Percentiles rank a stretch among this genome's conserved stretches.
phyloP scores from a whole-genome alignment of 2,329 filamentous ascomycete genomes.

The Arthrinium puccinioides region DNA sequence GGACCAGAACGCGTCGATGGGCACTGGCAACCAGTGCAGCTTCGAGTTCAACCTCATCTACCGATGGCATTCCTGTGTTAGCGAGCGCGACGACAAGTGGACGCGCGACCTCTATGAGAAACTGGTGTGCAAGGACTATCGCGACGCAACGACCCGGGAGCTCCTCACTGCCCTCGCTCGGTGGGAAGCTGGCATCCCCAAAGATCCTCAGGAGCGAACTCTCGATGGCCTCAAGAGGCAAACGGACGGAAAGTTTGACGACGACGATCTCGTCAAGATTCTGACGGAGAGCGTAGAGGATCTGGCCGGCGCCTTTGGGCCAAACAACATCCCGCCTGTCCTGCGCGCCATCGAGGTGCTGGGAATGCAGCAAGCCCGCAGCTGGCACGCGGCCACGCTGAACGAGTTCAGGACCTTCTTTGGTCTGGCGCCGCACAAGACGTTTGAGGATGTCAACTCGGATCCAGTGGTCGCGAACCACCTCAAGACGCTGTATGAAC shows the following conservation, averaged over 20 bases:
- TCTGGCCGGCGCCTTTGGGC: conserved; percentile 42
- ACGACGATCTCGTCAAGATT: conserved; percentile 34
- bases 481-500: conserved; percentile 38
- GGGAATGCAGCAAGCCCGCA: conserved; percentile 36
- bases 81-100: conserved; percentile 35
- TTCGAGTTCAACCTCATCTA: conserved; percentile 48
- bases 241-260: conserved; percentile 26
- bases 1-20: conserved; percentile 21
- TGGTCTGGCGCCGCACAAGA: conserved; percentile 39
- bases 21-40: conserved; percentile 41
- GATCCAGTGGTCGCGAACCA: conserved; percentile 37
- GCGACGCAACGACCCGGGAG: conserved; percentile 37
- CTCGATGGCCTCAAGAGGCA: conserved; percentile 41
- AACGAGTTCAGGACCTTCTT: conserved; percentile 46
- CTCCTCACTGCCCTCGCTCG: conserved; percentile 38
- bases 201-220: conserved; percentile 44
- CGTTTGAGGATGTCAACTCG: conserved; percentile 44
- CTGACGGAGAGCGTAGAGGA: conserved; percentile 39
- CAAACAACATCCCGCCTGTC: conserved; percentile 37
- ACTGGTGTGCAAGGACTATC: conserved; percentile 30
- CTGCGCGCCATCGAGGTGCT: conserved; percentile 40
- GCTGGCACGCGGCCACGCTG: conserved; percentile 43
- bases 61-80: conserved; percentile 39
- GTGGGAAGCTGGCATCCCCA: conserved; percentile 36
- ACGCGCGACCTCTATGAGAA: conserved; percentile 27